Conservation (phyloP, 768 basidiomycete genomes). For the Strobilomyces confusus region DNA sequence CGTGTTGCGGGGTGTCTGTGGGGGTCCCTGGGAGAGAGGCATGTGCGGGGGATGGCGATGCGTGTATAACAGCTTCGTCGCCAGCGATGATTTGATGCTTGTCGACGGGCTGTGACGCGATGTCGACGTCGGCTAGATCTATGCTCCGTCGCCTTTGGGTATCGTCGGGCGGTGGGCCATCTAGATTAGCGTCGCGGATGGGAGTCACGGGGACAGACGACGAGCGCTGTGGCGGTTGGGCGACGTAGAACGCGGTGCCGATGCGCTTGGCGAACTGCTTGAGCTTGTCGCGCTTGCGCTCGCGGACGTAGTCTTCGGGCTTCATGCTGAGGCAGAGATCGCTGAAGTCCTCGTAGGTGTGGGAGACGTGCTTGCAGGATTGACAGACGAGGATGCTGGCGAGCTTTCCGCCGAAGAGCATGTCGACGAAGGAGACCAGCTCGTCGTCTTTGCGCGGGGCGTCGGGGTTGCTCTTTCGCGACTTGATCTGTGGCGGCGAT, state of each 20-base stretch:
- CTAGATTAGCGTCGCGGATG: slow-evolving; percentile 29
- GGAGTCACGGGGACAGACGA: slow-evolving; percentile 55
- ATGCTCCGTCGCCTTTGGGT: slow-evolving; percentile 30
- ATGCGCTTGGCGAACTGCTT: slow-evolving; percentile 70
- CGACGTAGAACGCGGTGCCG: slow-evolving; percentile 24
- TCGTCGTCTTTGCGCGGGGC: slow-evolving; percentile 33
- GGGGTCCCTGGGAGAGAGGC: slow-evolving; percentile 17
- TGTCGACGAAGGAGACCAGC: slow-evolving; percentile 75
- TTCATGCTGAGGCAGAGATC: slow-evolving; percentile 90
- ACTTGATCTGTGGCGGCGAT: slow-evolving; percentile 40
- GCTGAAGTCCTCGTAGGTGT: slow-evolving; percentile 78
- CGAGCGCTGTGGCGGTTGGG: slow-evolving; percentile 41
- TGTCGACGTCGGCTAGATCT: slow-evolving; percentile 35
- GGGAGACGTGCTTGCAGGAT: slow-evolving; percentile 88
- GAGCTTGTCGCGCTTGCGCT: slow-evolving; percentile 73
- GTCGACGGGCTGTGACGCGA: slow-evolving; percentile 13
- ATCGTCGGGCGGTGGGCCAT: slow-evolving; percentile 25
- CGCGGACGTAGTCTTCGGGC: slow-evolving; percentile 69
- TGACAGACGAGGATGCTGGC: slow-evolving; percentile 93
- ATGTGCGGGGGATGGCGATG: neutral
- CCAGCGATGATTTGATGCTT: neutral
- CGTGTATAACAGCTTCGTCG: slow-evolving; percentile 1
- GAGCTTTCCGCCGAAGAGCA: slow-evolving; percentile 86
- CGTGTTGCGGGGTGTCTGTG: slow-evolving; percentile 4
- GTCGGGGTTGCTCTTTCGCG: slow-evolving; percentile 21